Percentiles rank a stretch among this genome's conserved stretches.
Evolutionary conservation across 2,329 filamentous ascomycete genomes (phyloP).

Genomic region (Paecilomyces niveus): DNA sequence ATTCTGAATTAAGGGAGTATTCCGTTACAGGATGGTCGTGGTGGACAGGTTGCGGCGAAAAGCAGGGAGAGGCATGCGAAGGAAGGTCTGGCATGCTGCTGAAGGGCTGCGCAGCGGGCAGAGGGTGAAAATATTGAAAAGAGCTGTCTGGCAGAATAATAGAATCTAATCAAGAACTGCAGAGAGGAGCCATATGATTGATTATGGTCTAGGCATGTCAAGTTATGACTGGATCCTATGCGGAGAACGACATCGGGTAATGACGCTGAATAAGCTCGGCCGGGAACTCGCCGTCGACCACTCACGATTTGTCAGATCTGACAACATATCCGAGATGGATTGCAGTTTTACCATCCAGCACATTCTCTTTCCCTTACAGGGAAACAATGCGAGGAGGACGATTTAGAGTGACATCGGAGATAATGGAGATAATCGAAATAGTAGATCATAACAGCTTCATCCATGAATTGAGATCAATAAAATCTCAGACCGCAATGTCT

Average conservation of each 20-base stretch:
- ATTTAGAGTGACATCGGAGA: not conserved
- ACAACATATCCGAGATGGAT: not conserved
- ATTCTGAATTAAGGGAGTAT: slow-evolving; percentile 13
- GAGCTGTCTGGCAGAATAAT: not conserved
- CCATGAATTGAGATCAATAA: not conserved
- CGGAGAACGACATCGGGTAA: not conserved
- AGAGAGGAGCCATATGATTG: not conserved
- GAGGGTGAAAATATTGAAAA: too few species aligned
- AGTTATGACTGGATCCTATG: not conserved
- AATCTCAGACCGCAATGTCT: not conserved
- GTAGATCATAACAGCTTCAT: not conserved
- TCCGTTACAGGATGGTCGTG: slow-evolving; percentile 13
- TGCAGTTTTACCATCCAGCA: not conserved
- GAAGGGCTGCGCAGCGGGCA: slow-evolving; percentile 6
- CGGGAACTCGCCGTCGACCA: not conserved
- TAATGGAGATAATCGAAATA: not conserved
- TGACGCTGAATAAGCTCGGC: not conserved
- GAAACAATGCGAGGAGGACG: not conserved
- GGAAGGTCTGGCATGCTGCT: slow-evolving; percentile 48
- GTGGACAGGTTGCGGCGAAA: slow-evolving; percentile 33
- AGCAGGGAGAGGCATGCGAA: slow-evolving; percentile 46
- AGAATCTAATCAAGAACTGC: not conserved
- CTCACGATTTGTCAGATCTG: not conserved
- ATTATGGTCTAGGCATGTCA: not conserved
- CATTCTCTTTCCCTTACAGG: not conserved